Evolutionary conservation across 306 rosid genomes (phyloP).

Genomic region (Mucuna pruriens): DNA sequence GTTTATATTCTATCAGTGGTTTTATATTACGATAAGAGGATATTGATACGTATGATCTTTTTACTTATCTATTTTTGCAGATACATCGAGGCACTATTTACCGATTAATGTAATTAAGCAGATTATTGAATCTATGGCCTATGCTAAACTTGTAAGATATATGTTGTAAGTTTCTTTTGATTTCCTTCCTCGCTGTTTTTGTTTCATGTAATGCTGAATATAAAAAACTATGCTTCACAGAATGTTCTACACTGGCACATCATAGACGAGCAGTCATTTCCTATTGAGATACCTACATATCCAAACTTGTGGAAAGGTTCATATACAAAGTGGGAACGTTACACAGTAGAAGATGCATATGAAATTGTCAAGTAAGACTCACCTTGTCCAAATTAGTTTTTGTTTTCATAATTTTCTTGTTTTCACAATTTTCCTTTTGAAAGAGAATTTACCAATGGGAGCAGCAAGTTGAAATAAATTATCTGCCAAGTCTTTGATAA

Average conservation of each 20-base stretch:
- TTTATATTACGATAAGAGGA: slow-evolving; percentile 32
- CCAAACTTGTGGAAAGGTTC: slow-evolving; percentile 97
- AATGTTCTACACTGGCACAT: slow-evolving; percentile 99
- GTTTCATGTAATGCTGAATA: slow-evolving; percentile 54
- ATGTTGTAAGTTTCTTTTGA: slow-evolving; percentile 22
- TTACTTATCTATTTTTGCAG: slow-evolving; percentile 60
- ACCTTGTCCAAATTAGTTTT: slow-evolving; percentile 19
- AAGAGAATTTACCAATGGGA: slow-evolving; percentile 6
- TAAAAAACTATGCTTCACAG: slow-evolving; percentile 56
- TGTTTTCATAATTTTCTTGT: slow-evolving; percentile 11
- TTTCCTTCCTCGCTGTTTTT: slow-evolving; percentile 18
- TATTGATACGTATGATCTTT: slow-evolving; percentile 32
- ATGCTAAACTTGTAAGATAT: slow-evolving; percentile 87
- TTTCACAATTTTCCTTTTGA: slow-evolving; percentile 13
- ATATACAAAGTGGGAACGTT: slow-evolving; percentile 91
- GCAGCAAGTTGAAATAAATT: slow-evolving; percentile 14
- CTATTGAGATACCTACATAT: slow-evolving; percentile 85
- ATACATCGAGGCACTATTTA: slow-evolving; percentile 93
- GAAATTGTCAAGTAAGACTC: slow-evolving; percentile 85
- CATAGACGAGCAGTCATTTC: slow-evolving; percentile 89
- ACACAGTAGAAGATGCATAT: slow-evolving; percentile 86
- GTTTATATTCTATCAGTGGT: background rate
- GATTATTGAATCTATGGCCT: slow-evolving; percentile 90
- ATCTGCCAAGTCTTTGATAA: slow-evolving; percentile 2
- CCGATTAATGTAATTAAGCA: slow-evolving; percentile 81